Evolutionary conservation across 73 alveolate genomes (phyloP), one percentile per base, ranked within the genome.

Genomic region (Paraurostyla sp.): DNA sequence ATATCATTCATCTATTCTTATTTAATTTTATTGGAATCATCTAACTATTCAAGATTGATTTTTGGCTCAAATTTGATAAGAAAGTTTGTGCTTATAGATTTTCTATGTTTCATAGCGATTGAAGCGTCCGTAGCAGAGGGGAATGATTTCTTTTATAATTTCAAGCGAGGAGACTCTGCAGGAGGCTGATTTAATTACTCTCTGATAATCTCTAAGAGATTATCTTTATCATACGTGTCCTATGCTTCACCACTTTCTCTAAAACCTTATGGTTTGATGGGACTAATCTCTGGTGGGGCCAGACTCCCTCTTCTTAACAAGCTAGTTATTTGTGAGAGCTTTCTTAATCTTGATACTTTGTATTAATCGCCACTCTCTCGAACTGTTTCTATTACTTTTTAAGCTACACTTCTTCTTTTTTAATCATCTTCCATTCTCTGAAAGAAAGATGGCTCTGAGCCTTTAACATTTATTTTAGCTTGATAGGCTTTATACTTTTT

Each of bases 341-440:
- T 65, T 23, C 41, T 65, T 6, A 65, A 22, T 38, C 82, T 65
- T 3, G 60, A 36, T 11, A 65, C 54, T 65, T 65, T 65, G 25
- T 65, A 65, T 65, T 65, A 38, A 38, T 65, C 82, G 16, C 82
- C 82, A 38, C 82, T 65, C 41, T 65, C 82, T 38, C 42, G 35
- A 15, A 65, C 42, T 33, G 82, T 40, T 7, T 65, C 58, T 38
- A 65, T 65, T 1, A 65, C 82, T 65, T 65, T 11, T 18, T 7
- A 4, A 1, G 58, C 58, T 13, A 65, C 42, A 40, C 41, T 65
- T 9, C 82, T 25, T 16, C 41, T 65, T 40, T 38, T 65, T 22
- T 65, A 38, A 65, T 65, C 82, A 38, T 65, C 82, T 22, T 65
- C 82, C 82, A 65, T 65, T 18, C 82, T 25, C 46, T 65, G 35